Evolutionary conservation across 2,329 filamentous ascomycete species (phyloP).

Genomic region (Neospermospora avenae): DNA sequence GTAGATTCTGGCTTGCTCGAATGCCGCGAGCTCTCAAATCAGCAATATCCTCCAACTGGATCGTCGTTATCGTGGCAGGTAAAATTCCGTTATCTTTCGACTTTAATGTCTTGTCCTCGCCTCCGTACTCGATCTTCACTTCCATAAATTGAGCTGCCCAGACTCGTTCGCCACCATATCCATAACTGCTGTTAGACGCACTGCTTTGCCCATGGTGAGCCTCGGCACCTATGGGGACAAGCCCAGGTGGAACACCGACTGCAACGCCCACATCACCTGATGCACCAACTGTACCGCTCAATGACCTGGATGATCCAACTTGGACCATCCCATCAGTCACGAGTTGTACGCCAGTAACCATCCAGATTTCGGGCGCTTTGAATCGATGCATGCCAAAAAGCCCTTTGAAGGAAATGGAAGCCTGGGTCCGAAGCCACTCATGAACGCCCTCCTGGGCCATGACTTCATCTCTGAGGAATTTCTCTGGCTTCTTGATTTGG

Average conservation of each 20-base stretch:
- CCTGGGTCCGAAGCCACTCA: constrained; percentile 6
- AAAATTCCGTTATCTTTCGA: neutral
- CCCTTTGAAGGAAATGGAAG: constrained; percentile 3
- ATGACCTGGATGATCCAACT: neutral
- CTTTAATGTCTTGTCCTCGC: neutral
- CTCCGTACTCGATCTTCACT: constrained; percentile 10
- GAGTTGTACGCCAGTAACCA: constrained; percentile 3
- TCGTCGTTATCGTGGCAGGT: neutral
- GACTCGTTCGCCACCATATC: constrained; percentile 2
- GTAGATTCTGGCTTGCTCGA: neutral
- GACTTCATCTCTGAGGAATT: constrained; percentile 6
- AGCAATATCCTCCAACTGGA: constrained; percentile 5
- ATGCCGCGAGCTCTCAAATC: constrained; percentile 4
- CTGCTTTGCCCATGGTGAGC: neutral
- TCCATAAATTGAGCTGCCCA: constrained; percentile 11
- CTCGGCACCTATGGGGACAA: neutral
- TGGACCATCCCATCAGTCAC: constrained; percentile 1
- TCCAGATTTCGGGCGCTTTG: constrained; percentile 6
- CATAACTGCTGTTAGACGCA: neutral
- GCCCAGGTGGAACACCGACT: neutral
- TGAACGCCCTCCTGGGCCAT: constrained; percentile 3
- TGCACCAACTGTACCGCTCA: neutral
- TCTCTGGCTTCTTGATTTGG: constrained; percentile 5
- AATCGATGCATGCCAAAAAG: constrained; percentile 4
- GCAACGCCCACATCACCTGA: constrained; percentile 1